Conservation (phyloP, 148 eudicot genomes). For the Agrostemma githago region DNA sequence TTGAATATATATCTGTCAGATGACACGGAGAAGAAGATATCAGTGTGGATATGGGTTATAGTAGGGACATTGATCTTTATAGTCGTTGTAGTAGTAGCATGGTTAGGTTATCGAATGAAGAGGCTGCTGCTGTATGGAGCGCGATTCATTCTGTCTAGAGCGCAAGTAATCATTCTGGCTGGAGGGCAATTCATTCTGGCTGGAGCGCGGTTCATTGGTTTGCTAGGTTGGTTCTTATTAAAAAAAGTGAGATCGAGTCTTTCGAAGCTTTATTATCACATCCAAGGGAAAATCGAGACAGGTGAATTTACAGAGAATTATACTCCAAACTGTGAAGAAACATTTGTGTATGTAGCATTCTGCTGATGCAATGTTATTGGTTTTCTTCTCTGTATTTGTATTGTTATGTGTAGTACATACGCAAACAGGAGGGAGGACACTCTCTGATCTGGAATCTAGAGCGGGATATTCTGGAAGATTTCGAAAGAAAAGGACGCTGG, state of each 20-base stretch:
- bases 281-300: slow-evolving; percentile 13
- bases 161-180: too few relatives aligned
- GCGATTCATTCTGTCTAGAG: too few relatives aligned
- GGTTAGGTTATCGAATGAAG: slow-evolving; percentile 19
- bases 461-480: slow-evolving; percentile 11
- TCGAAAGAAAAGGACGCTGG: slow-evolving; percentile 17
- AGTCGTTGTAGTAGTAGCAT: slow-evolving; percentile 9
- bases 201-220: slow-evolving; percentile 6
- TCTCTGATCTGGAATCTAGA: slow-evolving; percentile 15
- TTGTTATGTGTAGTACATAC: background rate
- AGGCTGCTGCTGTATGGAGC: slow-evolving; percentile 5
- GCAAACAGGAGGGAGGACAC: slow-evolving; percentile 13
- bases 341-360: background rate
- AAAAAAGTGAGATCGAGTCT: slow-evolving; percentile 3
- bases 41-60: slow-evolving; percentile 15
- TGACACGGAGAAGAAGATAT: background rate
- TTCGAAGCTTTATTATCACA: background rate
- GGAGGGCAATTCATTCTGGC: too few relatives aligned
- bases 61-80: slow-evolving; percentile 17
- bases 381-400: background rate
- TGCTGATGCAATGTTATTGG: background rate
- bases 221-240: slow-evolving; percentile 9
- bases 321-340: too few relatives aligned
- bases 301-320: background rate
- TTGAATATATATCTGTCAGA: background rate